phyloP scores from a whole-genome alignment of 164 flowering plant genomes.

The Chimonanthus salicifolius region DNA sequence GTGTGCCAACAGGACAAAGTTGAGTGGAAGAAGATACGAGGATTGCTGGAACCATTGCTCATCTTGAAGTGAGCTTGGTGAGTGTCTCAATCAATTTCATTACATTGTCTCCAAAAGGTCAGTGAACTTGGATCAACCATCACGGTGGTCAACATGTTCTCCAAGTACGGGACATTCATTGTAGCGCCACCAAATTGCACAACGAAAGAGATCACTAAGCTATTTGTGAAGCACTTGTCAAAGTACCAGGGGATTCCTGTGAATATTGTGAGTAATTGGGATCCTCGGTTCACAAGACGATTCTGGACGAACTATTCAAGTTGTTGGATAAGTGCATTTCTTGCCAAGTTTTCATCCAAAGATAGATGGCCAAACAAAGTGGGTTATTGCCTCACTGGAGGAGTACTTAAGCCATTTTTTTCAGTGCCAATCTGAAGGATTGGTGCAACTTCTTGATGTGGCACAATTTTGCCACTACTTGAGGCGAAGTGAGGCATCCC shows the following conservation, averaged over 20 bases:
- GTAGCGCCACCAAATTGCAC: background rate
- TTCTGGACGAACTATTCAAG: background rate
- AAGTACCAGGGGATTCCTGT: background rate
- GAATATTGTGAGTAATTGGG: background rate
- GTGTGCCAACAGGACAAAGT: conserved; percentile 8
- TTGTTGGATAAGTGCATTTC: background rate
- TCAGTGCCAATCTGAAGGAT: background rate
- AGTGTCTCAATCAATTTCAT: background rate
- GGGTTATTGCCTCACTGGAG: background rate
- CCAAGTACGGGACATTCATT: conserved; percentile 1
- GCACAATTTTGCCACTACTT: conserved; percentile 2
- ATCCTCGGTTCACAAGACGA: background rate
- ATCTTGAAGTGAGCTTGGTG: background rate
- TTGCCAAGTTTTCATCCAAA: conserved; percentile 4
- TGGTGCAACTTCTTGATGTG: background rate
- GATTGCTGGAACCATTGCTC: background rate
- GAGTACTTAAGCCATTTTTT: conserved; percentile 4
- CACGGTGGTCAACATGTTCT: background rate
- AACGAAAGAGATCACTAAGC: background rate
- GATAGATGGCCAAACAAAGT: background rate
- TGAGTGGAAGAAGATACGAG: background rate
- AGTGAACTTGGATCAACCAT: background rate
- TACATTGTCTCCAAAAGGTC: background rate
- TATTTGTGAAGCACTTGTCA: background rate
- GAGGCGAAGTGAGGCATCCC: background rate